A percentile compares a stretch with the other conserved stretches of the same genome.
phyloP scores from a whole-genome alignment of 768 basidiomycete species.

The Cyclocybe cylindracea region DNA sequence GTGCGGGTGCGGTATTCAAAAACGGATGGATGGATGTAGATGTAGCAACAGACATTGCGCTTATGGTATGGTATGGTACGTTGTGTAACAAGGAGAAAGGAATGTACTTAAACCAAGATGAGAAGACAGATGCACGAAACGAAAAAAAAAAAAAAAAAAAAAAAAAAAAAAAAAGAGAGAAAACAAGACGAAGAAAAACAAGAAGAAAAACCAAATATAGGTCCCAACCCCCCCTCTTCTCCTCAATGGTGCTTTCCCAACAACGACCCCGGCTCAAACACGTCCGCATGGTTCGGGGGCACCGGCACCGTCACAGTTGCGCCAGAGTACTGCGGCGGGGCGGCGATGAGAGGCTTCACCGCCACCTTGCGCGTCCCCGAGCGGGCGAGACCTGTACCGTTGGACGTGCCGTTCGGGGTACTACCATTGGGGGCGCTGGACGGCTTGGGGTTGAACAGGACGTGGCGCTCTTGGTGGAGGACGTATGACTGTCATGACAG shows the following conservation, averaged over 20 bases:
- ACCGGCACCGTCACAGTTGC: constrained; percentile 12
- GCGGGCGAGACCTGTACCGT: constrained; percentile 33
- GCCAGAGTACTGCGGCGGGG: constrained; percentile 37
- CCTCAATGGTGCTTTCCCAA: constrained; percentile 48
- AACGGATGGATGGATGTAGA: too few species aligned
- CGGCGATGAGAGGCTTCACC: constrained; percentile 42
- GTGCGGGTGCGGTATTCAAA: too few species aligned
- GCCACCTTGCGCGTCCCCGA: constrained; percentile 38
- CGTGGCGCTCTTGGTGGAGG: constrained; percentile 75
- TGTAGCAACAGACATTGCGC: too few species aligned
- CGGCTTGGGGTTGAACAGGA: constrained; percentile 53
- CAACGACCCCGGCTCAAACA: constrained; percentile 79
- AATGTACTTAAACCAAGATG: too few species aligned
- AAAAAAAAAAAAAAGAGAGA: neutral
- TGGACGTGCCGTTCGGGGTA: constrained; percentile 7
- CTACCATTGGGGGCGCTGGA: constrained; percentile 20
- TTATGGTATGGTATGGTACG: too few species aligned
- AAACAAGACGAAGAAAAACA: constrained; percentile 7
- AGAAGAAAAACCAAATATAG: constrained; percentile 5
- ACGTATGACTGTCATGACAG: constrained; percentile 66
- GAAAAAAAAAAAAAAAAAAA: neutral
- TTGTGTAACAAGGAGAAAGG: too few species aligned
- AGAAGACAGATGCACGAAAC: too few species aligned
- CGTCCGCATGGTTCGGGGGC: constrained; percentile 32
- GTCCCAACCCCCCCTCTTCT: constrained; percentile 1